Evolutionary conservation across 805 yeast species (phyloP), one percentile per base, ranked within the genome.

Genomic region (Sporopachydermia quercuum): DNA sequence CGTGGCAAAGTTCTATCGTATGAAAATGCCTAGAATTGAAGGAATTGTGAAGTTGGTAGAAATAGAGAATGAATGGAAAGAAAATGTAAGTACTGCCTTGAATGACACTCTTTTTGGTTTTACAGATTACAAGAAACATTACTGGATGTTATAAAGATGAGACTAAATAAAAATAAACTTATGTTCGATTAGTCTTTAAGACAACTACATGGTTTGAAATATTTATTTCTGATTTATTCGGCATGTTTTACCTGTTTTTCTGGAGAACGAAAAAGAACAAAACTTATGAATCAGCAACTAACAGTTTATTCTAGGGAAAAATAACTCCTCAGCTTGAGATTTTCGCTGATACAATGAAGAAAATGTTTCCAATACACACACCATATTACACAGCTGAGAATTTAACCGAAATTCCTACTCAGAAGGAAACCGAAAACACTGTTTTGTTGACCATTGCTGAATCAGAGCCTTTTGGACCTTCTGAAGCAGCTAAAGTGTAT

Each of bases 381-480:
- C 50, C 66, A 48, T 36, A 36, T 53, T 45, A 44, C 14, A 44
- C 47, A n/a, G 66, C 76, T 5, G 94, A 87, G 53, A 82, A 85
- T 55, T 66, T 86, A 54, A 81, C 94, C n/a, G 96, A 89, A 65
- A 83, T 87, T 65, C 96, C 96, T 23, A 76, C 82, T 39, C 94
- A 95, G 19, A 71, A 75, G 47, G 83, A 79, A 60, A 81, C 94
- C 2, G 65, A 78, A 46, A 76, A 75, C 46, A 84, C 93, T 47
- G 68, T 89, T 47, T 87, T 87, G 65, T 61, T 84, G 54, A 80
- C 94, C 8, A 78, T 89, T 56, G 89, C 95, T 5, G 98, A 89
- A 61, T 77, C 86, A 18, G 94, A 86, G 62, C 94, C 95, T 5
- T 87, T 89, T 56, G 96, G 96, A 4, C 94, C 96, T 3, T 70